Conservation (phyloP, 2,329 filamentous ascomycete species). For the Exophiala calicioides region DNA sequence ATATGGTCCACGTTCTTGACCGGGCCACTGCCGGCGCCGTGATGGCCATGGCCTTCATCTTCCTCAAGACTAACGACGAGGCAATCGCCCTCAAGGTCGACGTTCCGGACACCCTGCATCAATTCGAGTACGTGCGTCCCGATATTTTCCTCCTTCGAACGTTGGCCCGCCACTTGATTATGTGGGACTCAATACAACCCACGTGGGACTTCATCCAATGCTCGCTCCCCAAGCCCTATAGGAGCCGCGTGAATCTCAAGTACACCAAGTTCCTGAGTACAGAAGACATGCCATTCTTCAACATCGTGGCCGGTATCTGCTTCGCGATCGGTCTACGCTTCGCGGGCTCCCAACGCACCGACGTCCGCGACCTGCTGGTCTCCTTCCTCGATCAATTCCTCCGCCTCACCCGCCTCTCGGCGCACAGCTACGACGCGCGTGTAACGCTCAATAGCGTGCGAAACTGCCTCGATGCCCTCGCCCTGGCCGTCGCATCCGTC, state of each 20-base stretch:
- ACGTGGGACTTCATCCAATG: constrained; percentile 72
- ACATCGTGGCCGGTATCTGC: constrained; percentile 85
- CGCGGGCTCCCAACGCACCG: constrained; percentile 68
- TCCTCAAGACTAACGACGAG: constrained; percentile 92
- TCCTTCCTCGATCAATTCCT: constrained; percentile 86
- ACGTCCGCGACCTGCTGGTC: constrained; percentile 78
- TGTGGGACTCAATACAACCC: constrained; percentile 83
- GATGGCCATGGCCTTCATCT: constrained; percentile 85
- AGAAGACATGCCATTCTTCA: constrained; percentile 86
- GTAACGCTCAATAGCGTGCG: constrained; percentile 78
- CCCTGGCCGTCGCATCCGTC: constrained; percentile 78
- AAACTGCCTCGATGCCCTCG: constrained; percentile 87
- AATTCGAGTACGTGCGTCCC: constrained; percentile 93
- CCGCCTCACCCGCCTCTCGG: constrained; percentile 67
- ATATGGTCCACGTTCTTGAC: constrained; percentile 89
- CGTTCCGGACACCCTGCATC: constrained; percentile 82
- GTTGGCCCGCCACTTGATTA: constrained; percentile 83
- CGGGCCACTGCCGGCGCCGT: constrained; percentile 92
- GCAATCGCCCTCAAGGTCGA: constrained; percentile 89
- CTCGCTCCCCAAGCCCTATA: constrained; percentile 72
- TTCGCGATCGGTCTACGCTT: constrained; percentile 69
- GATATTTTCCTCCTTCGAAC: constrained; percentile 90
- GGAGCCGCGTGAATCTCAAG: constrained; percentile 60
- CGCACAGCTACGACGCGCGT: constrained; percentile 74
- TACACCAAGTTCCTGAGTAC: constrained; percentile 66